These are phyloP conservation scores for Coprinopsis cinerea DNA, from an alignment of 768 basidiomycete genomes.

Conservation along the genomic window DNA sequence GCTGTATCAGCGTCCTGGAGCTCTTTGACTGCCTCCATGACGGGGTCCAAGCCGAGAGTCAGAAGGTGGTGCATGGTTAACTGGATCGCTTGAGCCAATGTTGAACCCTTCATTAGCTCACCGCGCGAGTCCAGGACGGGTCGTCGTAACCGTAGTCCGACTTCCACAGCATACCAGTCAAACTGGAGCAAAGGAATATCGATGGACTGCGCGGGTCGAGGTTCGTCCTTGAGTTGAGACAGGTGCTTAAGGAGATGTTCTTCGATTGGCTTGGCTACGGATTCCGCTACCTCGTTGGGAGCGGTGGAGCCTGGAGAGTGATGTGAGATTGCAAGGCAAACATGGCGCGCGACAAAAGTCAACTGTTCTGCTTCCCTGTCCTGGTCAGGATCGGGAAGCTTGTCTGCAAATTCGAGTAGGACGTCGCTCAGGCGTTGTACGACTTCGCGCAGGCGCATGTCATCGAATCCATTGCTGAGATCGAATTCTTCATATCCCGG, in stretches of 20 bases:
- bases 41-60: slow-evolving; percentile 42
- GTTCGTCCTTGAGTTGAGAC: neutral
- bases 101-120: slow-evolving; percentile 3
- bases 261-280: neutral
- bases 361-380: slow-evolving; percentile 30
- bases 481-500: slow-evolving; percentile 28
- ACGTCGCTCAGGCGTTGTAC: slow-evolving; percentile 44
- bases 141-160: neutral
- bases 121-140: neutral
- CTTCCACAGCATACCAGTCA: slow-evolving; percentile 1
- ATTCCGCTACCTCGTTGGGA: neutral
- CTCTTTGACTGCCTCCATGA: slow-evolving; percentile 32
- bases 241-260: neutral
- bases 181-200: neutral
- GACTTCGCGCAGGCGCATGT: slow-evolving; percentile 37
- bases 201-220: neutral
- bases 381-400: slow-evolving; percentile 29
- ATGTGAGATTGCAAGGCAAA: slow-evolving; percentile 44
- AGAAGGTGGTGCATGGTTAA: slow-evolving; percentile 48
- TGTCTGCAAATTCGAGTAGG: slow-evolving; percentile 32
- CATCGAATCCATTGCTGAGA: slow-evolving; percentile 37
- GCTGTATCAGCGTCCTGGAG: slow-evolving; percentile 14
- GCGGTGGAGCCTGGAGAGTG: slow-evolving; percentile 25
- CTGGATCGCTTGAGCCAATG: slow-evolving; percentile 25
- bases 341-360: slow-evolving; percentile 31